Base-by-base conservation (phyloP, 2,329 filamentous ascomycete genomes). In the Exophiala dermatitidis region DNA sequence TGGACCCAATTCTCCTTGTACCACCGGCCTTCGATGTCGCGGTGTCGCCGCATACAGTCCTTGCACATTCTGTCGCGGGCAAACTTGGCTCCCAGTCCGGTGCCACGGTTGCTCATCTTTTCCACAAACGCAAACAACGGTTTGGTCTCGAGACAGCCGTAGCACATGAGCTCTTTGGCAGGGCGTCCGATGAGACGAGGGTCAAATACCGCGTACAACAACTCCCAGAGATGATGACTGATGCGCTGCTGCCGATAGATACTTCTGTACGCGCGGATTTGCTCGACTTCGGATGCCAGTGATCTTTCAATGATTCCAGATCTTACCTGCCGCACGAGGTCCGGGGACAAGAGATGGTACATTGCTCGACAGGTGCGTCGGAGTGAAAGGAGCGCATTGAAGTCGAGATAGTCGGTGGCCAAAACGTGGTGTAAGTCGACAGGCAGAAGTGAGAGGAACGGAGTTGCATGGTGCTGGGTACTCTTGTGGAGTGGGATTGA, bases 1-100 rank as follows among this genome's bases (percentile, higher is more conserved):
- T 50, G 47, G 38, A 60, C 46, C 56, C 58, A 58, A 38, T 58
- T 58, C 46, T 60, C 58, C 46, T 51, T 56, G 53, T 54, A 60
- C 58, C 56, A 60, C 12, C 47, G 26, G 5, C 58, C 58, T 19
- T 56, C 58, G 10, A 58, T 53, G 12, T 53, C 44, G 31, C 57
- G 54, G 5, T 60, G 56, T 8, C 55, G 42, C 38, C 56, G 53
- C 58, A 60, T 60, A 32, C 58, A 60, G 49, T 54, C 53, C 46
- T 60, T 60, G 46, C 58, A 60, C 42, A 58, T 41, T 28, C 58
- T 44, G 37, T 57, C 44, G 10, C 43, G 47, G 42, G 58, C 58
- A 7, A 30, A 56, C 36, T 47, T 53, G 5, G 50, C 58, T 4
- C 58, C 56, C 0, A 60, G 51, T 5, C 56, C 58, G 1, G 56